Evolutionary conservation across 371 early-diverging fungal species (phyloP).

Genomic region (Mucor mucedo): DNA sequence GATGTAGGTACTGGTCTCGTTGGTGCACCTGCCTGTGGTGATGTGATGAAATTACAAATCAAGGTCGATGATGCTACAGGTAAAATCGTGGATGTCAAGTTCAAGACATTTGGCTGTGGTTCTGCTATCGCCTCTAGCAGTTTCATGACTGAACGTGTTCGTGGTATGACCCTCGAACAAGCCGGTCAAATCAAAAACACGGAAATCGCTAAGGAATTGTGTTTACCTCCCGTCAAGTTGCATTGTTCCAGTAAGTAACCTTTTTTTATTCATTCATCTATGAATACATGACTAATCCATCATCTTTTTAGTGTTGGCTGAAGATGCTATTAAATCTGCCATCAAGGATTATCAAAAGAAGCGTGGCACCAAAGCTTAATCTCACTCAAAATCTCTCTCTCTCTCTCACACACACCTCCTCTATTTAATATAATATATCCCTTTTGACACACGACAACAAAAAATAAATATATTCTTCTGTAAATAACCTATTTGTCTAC

Average conservation of each 20-base stretch:
- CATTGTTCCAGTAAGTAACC: slow-evolving; percentile 91
- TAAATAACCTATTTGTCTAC: too few relatives aligned
- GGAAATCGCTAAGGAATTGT: slow-evolving; percentile 96
- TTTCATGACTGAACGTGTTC: slow-evolving; percentile 94
- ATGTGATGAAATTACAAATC: slow-evolving; percentile 99
- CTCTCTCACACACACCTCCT: too few relatives aligned
- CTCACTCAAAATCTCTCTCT: too few relatives aligned
- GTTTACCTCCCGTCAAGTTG: slow-evolving; percentile 97
- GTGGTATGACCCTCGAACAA: slow-evolving; percentile 91
- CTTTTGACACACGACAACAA: too few relatives aligned
- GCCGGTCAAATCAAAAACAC: slow-evolving; percentile 94
- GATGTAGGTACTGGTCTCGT: slow-evolving; percentile 98
- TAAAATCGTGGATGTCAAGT: slow-evolving; percentile 95
- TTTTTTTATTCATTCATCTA: slow-evolving; percentile 4
- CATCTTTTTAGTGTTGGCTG: slow-evolving; percentile 86
- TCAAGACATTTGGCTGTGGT: slow-evolving; percentile 99
- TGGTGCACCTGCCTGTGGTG: slow-evolving; percentile 99
- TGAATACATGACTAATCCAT: neutral
- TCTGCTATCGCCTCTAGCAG: slow-evolving; percentile 97
- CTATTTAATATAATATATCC: too few relatives aligned
- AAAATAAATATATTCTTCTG: too few relatives aligned
- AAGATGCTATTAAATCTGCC: slow-evolving; percentile 98
- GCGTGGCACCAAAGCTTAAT: slow-evolving; percentile 31
- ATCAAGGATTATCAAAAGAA: slow-evolving; percentile 89
- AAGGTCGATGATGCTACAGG: slow-evolving; percentile 90